These are phyloP conservation scores for Kazachstania taianensis DNA, from an alignment of 805 yeast species.

Conservation along the genomic window DNA sequence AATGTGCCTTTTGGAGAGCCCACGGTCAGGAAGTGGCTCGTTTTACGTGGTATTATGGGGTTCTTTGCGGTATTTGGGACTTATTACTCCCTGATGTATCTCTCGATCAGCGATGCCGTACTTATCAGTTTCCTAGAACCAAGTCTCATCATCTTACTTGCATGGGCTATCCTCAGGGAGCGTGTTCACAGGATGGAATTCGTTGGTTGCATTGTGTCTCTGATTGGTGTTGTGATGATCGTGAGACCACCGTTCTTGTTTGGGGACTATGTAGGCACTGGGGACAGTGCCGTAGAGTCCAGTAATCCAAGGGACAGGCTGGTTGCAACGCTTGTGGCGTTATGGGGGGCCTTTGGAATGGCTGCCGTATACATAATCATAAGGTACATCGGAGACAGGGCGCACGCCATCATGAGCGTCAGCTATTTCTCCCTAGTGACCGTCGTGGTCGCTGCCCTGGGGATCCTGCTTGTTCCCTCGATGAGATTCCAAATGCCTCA, in stretches of 20 bases:
- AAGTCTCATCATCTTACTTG: conserved; percentile 61
- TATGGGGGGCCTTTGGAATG: conserved; percentile 62
- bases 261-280: conserved; percentile 26
- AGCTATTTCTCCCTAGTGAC: conserved; percentile 61
- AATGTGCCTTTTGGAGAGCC: conserved; percentile 65
- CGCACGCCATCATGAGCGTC: conserved; percentile 74
- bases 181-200: conserved; percentile 59
- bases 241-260: conserved; percentile 73
- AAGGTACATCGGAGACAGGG: conserved; percentile 63
- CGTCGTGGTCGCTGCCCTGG: conserved; percentile 41
- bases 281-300: conserved; percentile 1
- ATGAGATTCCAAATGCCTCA: conserved; percentile 52
- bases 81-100: conserved; percentile 62
- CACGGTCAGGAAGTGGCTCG: conserved; percentile 42
- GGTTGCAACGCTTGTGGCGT: conserved; percentile 51
- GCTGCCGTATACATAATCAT: conserved; percentile 59
- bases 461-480: conserved; percentile 47
- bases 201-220: conserved; percentile 54
- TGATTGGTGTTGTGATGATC: conserved; percentile 67
- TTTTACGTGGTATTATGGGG: conserved; percentile 61
- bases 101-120: conserved; percentile 72
- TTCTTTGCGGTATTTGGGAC: conserved; percentile 72
- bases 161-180: conserved; percentile 59
- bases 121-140: conserved; percentile 75
- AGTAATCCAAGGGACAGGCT: conserved; percentile 45